Percentiles rank a stretch among this genome's conserved stretches.
phyloP scores from a whole-genome alignment of 345 rosid species.

The Schrenkiella parvula region DNA sequence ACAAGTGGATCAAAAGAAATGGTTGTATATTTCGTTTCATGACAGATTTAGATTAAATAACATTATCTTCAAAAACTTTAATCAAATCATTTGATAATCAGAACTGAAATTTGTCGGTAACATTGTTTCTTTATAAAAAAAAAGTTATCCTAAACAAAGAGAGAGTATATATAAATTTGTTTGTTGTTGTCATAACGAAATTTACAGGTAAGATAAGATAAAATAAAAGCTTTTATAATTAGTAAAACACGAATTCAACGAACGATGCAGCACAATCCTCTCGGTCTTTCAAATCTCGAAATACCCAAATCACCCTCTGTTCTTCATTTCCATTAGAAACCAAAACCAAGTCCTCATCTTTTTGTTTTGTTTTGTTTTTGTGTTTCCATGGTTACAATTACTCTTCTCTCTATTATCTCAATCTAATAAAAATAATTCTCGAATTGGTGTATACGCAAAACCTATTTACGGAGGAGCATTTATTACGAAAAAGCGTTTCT shows the following conservation, averaged over 20 bases:
- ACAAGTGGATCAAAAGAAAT: neutral
- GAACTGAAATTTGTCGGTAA: conserved; percentile 20
- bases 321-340: conserved; percentile 17
- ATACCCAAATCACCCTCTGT: conserved; percentile 5
- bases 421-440: neutral
- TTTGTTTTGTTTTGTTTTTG: neutral
- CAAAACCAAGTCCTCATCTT: conserved; percentile 16
- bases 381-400: conserved; percentile 8
- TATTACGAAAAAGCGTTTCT: neutral
- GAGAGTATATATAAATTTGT: neutral
- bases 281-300: neutral
- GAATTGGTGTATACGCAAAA: conserved; percentile 2
- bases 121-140: neutral
- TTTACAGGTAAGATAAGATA: conserved; percentile 19
- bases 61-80: conserved; percentile 15
- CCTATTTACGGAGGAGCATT: conserved; percentile 5
- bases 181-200: neutral
- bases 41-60: conserved; percentile 17
- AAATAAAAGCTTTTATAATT: conserved; percentile 9
- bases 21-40: neutral
- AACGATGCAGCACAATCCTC: conserved; percentile 31
- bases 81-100: neutral
- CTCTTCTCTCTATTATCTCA: conserved; percentile 1
- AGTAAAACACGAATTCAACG: conserved; percentile 28
- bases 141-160: conserved; percentile 14